A percentile compares a stretch with the other conserved stretches of the same genome.
Conservation (phyloP, 768 basidiomycete species). For the Amanita molliuscula region DNA sequence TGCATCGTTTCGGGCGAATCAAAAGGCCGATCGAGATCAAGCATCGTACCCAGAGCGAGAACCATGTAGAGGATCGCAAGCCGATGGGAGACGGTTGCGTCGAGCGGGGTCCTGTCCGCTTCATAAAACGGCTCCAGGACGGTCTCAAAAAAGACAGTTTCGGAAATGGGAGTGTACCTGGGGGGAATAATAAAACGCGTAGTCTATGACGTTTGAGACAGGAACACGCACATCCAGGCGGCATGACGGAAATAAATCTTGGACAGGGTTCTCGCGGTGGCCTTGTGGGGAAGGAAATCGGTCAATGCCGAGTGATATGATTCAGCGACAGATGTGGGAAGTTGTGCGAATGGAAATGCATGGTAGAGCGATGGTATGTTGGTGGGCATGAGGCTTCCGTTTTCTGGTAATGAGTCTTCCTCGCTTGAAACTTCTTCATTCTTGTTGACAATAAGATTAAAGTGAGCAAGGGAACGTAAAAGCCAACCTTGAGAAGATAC, state of each 20-base stretch:
- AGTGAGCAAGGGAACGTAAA: slow-evolving; percentile 2
- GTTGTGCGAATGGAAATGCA: slow-evolving; percentile 46
- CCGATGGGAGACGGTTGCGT: slow-evolving; percentile 37
- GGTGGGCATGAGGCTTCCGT: slow-evolving; percentile 31
- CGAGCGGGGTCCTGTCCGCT: slow-evolving; percentile 23
- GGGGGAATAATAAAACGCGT: background rate
- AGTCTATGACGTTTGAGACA: background rate
- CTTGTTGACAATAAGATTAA: slow-evolving; percentile 17
- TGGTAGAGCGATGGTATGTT: slow-evolving; percentile 52
- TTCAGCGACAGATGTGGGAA: slow-evolving; percentile 31
- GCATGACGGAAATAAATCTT: slow-evolving; percentile 56
- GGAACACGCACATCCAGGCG: slow-evolving; percentile 58
- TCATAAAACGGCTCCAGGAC: slow-evolving; percentile 47
- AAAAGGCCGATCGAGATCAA: slow-evolving; percentile 47
- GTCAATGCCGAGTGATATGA: slow-evolving; percentile 34
- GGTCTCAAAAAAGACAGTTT: slow-evolving; percentile 41
- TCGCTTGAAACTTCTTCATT: slow-evolving; percentile 52
- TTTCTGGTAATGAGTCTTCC: slow-evolving; percentile 28
- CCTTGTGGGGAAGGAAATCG: slow-evolving; percentile 31
- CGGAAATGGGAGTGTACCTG: slow-evolving; percentile 61
- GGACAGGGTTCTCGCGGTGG: slow-evolving; percentile 28
- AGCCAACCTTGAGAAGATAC: slow-evolving; percentile 57
- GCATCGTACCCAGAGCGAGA: slow-evolving; percentile 51
- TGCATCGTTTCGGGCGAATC: slow-evolving; percentile 45
- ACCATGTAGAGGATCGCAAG: slow-evolving; percentile 53